Conservation (phyloP, 2,329 filamentous ascomycete species). For the Fusarium brachygibbosum region DNA sequence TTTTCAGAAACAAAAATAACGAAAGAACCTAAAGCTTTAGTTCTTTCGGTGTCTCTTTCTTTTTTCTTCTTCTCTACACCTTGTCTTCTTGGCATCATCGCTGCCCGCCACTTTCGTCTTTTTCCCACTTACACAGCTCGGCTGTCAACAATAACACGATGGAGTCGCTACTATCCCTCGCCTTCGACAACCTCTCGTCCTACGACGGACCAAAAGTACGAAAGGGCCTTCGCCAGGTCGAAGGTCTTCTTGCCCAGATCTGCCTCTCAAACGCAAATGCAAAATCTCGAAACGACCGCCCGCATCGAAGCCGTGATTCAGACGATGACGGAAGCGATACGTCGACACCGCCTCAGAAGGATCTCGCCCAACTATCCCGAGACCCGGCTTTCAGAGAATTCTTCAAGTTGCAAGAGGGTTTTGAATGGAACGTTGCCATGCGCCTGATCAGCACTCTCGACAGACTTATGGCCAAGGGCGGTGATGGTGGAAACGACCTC, state of each 20-base stretch:
- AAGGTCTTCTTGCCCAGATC: constrained; percentile 93
- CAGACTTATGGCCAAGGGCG: constrained; percentile 84
- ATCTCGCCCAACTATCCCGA: constrained; percentile 76
- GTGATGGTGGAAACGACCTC: constrained; percentile 86
- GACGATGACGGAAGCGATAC: constrained; percentile 58
- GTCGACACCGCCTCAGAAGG: constrained; percentile 65
- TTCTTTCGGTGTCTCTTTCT: constrained; percentile 21
- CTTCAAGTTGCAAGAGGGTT: constrained; percentile 95
- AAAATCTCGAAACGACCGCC: constrained; percentile 49
- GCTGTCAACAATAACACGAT: constrained; percentile 61
- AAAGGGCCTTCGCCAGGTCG: constrained; percentile 93
- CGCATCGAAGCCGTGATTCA: constrained; percentile 39
- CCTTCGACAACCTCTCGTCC: constrained; percentile 96
- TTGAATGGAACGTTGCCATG: constrained; percentile 96
- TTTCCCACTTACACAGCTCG: constrained; percentile 6
- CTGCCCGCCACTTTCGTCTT: constrained; percentile 14
- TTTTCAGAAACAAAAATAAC: constrained; percentile 1
- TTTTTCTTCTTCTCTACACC: not conserved
- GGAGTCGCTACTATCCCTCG: constrained; percentile 92
- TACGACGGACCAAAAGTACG: constrained; percentile 90
- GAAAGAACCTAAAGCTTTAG: not conserved
- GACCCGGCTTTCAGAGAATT: constrained; percentile 96
- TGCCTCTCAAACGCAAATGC: constrained; percentile 81
- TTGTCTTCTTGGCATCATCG: constrained; percentile 13
- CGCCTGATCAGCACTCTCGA: constrained; percentile 89